Percentiles rank a stretch among this genome's conserved stretches.
These are phyloP conservation scores for Miscanthus sacchariflorus DNA, from an alignment of 202 grass and related monocot genomes.

Conservation along the genomic window DNA sequence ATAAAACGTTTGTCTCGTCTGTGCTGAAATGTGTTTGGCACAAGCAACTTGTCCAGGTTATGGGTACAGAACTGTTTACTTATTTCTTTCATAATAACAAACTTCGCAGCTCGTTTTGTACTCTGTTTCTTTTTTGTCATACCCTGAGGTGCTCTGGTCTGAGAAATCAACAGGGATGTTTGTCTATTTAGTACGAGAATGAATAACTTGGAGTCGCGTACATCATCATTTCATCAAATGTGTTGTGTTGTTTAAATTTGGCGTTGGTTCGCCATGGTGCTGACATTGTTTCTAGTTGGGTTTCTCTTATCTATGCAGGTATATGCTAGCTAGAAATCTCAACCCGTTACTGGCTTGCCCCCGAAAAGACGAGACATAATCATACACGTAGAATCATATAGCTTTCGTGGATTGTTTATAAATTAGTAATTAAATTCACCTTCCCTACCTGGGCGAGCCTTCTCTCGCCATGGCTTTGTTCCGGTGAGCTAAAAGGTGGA, in stretches of 20 bases:
- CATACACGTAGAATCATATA: not conserved
- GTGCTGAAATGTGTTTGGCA: constrained; percentile 20
- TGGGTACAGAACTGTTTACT: not conserved
- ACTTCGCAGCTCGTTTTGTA: not conserved
- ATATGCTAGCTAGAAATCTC: not conserved
- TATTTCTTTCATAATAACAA: not conserved
- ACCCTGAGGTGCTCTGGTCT: not conserved
- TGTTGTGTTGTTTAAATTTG: not conserved
- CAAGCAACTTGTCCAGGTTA: not conserved
- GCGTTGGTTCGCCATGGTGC: no score
- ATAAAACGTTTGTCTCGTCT: constrained; percentile 11
- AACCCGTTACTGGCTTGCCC: no score
- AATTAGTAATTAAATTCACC: no score
- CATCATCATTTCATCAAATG: not conserved
- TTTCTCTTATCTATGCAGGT: not conserved
- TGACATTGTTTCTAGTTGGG: not conserved
- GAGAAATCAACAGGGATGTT: not conserved
- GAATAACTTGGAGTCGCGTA: not conserved
- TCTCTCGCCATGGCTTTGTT: not conserved
- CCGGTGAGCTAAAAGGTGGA: not conserved
- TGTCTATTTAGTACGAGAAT: not conserved
- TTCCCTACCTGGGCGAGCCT: not conserved
- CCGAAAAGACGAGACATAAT: not conserved
- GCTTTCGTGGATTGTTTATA: no score
- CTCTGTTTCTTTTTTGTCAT: not conserved